Conservation (phyloP, 139 green algal species). For the Chlorella sp. region DNA sequence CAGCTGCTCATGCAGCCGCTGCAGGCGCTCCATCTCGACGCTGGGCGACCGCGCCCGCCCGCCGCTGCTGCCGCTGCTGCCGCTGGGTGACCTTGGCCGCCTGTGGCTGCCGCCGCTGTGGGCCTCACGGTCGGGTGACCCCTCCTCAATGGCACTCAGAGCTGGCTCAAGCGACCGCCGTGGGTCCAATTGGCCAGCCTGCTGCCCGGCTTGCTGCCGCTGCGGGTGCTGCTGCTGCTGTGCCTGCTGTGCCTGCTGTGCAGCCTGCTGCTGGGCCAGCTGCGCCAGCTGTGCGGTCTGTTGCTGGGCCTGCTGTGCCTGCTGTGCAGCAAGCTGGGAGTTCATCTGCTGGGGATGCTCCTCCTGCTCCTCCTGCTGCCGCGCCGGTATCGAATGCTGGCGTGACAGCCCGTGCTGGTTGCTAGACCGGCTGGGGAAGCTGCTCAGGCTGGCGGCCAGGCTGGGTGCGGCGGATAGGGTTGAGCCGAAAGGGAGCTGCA, state of each 20-base stretch:
- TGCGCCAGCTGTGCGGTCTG: background rate
- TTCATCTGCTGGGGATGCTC: no score
- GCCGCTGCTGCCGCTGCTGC: background rate
- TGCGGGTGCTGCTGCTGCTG: background rate
- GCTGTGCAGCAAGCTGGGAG: no score
- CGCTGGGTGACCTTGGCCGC: background rate
- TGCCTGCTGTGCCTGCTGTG: background rate
- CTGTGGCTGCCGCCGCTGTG: background rate
- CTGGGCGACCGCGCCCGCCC: background rate
- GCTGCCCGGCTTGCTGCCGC: background rate
- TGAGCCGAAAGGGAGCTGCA: background rate
- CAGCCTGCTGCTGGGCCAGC: background rate
- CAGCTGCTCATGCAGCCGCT: conserved; percentile 27
- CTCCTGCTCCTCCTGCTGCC: no score
- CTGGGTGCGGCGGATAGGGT: background rate
- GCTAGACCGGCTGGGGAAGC: no score
- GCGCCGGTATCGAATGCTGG: background rate
- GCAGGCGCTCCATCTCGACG: background rate
- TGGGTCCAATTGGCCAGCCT: background rate
- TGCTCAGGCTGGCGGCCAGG: background rate
- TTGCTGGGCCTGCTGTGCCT: background rate
- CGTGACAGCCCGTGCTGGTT: background rate
- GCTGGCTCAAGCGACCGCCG: conserved; percentile 11
- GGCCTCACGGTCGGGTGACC: background rate
- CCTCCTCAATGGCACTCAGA: background rate